These are phyloP conservation scores for Austroboletus festivus DNA, from an alignment of 768 basidiomycete species.

Conservation along the genomic window DNA sequence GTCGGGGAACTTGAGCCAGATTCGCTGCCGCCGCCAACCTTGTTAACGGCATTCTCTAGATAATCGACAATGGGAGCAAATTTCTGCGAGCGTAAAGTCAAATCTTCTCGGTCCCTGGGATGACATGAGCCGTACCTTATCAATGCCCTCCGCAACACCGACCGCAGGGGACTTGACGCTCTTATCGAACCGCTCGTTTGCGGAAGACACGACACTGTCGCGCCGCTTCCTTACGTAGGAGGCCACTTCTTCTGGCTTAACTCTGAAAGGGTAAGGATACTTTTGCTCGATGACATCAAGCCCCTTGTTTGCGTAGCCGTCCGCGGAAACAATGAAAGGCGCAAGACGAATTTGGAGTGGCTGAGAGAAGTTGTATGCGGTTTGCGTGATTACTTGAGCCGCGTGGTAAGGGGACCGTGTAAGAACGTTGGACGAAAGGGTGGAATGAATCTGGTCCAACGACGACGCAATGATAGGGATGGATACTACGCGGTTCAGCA, in stretches of 20 bases:
- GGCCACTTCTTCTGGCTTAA: conserved; percentile 68
- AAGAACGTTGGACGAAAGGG: conserved; percentile 56
- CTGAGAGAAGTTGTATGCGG: conserved; percentile 60
- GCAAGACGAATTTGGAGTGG: conserved; percentile 65
- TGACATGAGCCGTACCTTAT: conserved; percentile 50
- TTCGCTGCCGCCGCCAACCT: conserved; percentile 39
- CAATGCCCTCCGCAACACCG: conserved; percentile 62
- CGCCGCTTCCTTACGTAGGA: conserved; percentile 55
- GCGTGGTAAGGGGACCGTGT: conserved; percentile 64
- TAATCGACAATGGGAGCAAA: conserved; percentile 76
- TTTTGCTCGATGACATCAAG: conserved; percentile 69
- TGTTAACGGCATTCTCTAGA: conserved; percentile 58
- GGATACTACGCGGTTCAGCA: conserved; percentile 59
- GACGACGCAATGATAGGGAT: conserved; percentile 73
- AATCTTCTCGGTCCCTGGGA: conserved; percentile 8
- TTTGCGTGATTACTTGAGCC: conserved; percentile 56
- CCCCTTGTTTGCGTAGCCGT: conserved; percentile 70
- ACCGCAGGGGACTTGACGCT: conserved; percentile 61
- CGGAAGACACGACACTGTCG: conserved; percentile 50
- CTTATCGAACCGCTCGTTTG: conserved; percentile 65
- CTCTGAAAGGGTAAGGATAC: conserved; percentile 75
- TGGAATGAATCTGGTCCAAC: conserved; percentile 54
- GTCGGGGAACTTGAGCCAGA: conserved; percentile 45
- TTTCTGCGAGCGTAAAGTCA: conserved; percentile 43
- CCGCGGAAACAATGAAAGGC: conserved; percentile 60